Percentiles rank a stretch among this genome's conserved stretches.
Evolutionary conservation across 768 basidiomycete species (phyloP).

Genomic region (Podaxis pistillaris): DNA sequence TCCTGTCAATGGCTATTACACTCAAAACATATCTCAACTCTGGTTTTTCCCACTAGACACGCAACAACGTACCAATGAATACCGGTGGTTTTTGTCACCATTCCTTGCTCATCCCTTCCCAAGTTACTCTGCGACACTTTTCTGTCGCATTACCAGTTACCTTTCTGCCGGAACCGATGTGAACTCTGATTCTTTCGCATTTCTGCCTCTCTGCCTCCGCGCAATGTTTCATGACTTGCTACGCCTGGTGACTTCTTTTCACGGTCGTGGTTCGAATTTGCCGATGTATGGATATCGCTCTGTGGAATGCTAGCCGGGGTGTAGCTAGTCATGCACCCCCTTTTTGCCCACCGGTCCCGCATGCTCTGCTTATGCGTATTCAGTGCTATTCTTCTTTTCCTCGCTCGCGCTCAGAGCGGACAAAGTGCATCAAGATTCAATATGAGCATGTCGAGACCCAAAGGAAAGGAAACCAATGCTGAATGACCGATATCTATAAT

Average conservation of each 20-base stretch:
- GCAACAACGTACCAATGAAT: not conserved
- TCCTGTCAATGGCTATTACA: not conserved
- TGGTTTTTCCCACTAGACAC: not conserved
- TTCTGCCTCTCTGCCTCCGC: not conserved
- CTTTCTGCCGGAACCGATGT: not conserved
- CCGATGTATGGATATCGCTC: not conserved
- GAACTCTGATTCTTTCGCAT: not conserved
- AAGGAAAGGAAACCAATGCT: conserved; percentile 6
- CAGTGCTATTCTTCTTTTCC: not conserved
- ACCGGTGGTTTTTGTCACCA: not conserved
- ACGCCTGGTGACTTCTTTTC: not conserved
- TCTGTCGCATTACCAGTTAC: not conserved
- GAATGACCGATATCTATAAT: not conserved
- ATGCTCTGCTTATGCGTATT: not conserved
- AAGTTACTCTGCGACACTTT: not conserved
- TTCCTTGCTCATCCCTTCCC: not conserved
- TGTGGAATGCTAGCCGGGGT: not conserved
- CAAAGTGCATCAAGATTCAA: not conserved
- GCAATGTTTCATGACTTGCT: not conserved
- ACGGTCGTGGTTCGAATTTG: not conserved
- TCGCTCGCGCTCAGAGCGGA: conserved; percentile 1
- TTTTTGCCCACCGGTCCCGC: not conserved
- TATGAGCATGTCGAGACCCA: not conserved
- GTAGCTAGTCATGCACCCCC: not conserved
- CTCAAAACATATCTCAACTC: not conserved